Conservation (phyloP, 306 rosid species). For the Lupinus albus region DNA sequence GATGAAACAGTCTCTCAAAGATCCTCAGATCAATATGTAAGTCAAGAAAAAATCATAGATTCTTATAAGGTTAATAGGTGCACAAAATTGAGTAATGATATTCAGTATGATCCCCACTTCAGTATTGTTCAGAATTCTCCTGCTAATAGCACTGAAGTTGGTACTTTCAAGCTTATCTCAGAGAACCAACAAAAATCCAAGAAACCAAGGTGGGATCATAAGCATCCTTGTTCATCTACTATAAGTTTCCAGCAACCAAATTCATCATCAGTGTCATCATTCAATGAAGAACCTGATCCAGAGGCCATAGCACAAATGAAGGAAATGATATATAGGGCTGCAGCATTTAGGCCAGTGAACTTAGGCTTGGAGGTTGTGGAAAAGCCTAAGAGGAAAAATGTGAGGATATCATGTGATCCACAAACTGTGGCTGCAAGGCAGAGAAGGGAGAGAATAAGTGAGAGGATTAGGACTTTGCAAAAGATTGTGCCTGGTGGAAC, state of each 20-base stretch:
- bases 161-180: conserved; percentile 59
- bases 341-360: conserved; percentile 91
- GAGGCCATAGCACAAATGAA: conserved; percentile 97
- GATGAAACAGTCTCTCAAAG: conserved; percentile 52
- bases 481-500: conserved; percentile 93
- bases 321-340: conserved; percentile 91
- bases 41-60: conserved; percentile 29
- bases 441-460: conserved; percentile 91
- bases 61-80: conserved; percentile 41
- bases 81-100: conserved; percentile 50
- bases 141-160: conserved; percentile 44
- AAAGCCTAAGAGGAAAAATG: conserved; percentile 90
- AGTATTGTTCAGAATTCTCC: conserved; percentile 49
- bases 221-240: conserved; percentile 67
- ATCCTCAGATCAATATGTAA: conserved; percentile 47
- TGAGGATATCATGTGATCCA: conserved; percentile 85
- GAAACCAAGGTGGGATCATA: conserved; percentile 66
- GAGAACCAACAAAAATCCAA: conserved; percentile 59
- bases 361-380: conserved; percentile 73
- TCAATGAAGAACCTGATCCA: conserved; percentile 78
- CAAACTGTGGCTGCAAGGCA: conserved; percentile 98
- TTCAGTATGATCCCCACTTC: conserved; percentile 41
- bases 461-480: conserved; percentile 89
- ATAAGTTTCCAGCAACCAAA: conserved; percentile 83
- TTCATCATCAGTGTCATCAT: conserved; percentile 56